Evolutionary conservation across 1,284 basidiomycete species (phyloP), one percentile per base, ranked within the genome.

Genomic region (Coniferiporia sulphurascens): DNA sequence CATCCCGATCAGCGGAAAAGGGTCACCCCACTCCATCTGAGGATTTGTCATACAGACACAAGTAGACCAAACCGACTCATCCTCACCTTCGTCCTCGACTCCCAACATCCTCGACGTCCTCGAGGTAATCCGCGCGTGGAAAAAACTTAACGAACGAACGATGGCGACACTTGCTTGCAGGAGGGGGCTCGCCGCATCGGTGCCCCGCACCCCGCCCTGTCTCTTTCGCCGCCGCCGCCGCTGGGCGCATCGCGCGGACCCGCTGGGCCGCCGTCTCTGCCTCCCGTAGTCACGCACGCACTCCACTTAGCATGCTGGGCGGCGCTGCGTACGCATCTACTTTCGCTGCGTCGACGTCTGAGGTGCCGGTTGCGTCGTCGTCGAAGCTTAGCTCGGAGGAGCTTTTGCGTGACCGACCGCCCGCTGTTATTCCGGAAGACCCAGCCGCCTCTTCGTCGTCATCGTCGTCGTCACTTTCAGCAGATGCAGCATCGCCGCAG

Each of bases 401-500:
- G 51, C 65, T 70, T 10, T 68, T 80, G 2, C 69, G 78, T 3
- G 78, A 82, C 63, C 70, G 84, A 10, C 78, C 81, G 1, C 79
- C 84, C 15, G 72, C 79, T 36, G 76, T 81, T 49, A 71, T 81
- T 17, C 82, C 84, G 19, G 65, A 64, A n/a, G 34, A 58, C 9
- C 46, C 52, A 9, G 27, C 48, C 21, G 36, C 10, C 15, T 35
- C 36, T 7, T 57, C 58, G 10, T 52, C 53, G 19, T 44, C 57
- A 8, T 36, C 58, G 6, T 41, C 60, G 5, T 41, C 49, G 27
- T 56, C 65, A 46, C 71, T 86, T 21, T 81, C 82, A 4, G 70
- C 80, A 9, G 80, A 89, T 65, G 81, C 85, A 3, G 76, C 83
- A 17, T 83, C 87, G 22, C 86, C 87, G 0, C 86, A 90, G 67